Evolutionary conservation across 2,329 filamentous ascomycete species (phyloP).

Genomic region (Penicillium sp.): DNA sequence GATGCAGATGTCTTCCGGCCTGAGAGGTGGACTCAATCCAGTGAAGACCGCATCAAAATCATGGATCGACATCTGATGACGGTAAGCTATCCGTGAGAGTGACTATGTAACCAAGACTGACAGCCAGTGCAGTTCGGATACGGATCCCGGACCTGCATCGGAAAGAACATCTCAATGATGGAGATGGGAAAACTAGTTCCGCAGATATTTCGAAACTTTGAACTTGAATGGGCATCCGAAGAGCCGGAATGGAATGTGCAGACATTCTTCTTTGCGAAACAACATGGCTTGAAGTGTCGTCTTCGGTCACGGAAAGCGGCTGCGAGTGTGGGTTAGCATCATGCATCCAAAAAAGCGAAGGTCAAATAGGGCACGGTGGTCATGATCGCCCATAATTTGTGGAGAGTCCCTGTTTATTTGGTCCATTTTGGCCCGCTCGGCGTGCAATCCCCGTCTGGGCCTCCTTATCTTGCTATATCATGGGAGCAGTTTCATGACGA

Average conservation of each 20-base stretch:
- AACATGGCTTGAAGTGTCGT: conserved; percentile 12
- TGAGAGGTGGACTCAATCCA: conserved; percentile 17
- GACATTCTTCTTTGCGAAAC: conserved; percentile 15
- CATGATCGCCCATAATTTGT: too few species aligned
- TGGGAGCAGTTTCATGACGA: neutral
- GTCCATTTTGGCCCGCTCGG: too few species aligned
- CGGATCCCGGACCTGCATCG: conserved; percentile 30
- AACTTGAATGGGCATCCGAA: conserved; percentile 12
- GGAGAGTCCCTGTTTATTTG: too few species aligned
- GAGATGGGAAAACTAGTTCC: conserved; percentile 32
- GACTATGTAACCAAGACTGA: neutral
- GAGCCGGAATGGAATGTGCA: conserved; percentile 11
- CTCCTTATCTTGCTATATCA: neutral
- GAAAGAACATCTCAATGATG: conserved; percentile 33
- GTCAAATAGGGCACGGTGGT: too few species aligned
- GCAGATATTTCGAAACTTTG: conserved; percentile 26
- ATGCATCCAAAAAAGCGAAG: too few species aligned
- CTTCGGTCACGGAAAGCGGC: neutral
- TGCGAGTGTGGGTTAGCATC: too few species aligned
- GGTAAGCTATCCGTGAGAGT: neutral
- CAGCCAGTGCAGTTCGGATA: conserved; percentile 25
- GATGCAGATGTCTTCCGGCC: conserved; percentile 61
- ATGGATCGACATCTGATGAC: conserved; percentile 15
- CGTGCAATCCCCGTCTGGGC: too few species aligned
- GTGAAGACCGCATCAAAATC: conserved; percentile 9